phyloP scores from a whole-genome alignment of 2,329 filamentous ascomycete species.

The Alternaria sp. region DNA sequence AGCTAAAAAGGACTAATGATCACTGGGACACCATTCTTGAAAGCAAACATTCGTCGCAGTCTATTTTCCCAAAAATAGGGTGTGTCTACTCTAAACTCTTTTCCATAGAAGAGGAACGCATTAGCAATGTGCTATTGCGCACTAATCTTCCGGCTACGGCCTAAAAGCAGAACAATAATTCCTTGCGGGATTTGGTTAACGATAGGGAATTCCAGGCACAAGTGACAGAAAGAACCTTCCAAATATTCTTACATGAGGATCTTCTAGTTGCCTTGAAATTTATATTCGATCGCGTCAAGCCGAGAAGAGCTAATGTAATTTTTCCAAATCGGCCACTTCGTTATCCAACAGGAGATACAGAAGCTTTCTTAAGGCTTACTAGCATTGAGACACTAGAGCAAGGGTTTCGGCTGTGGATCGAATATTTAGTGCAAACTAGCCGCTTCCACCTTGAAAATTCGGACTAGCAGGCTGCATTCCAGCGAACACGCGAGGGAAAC shows the following conservation, averaged over 20 bases:
- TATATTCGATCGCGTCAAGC: slow-evolving; percentile 9
- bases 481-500: slow-evolving; percentile 4
- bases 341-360: slow-evolving; percentile 2
- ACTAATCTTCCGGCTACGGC: neutral
- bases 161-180: neutral
- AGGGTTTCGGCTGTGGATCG: slow-evolving; percentile 7
- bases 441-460: neutral
- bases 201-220: slow-evolving; percentile 9
- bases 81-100: neutral
- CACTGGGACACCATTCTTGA: neutral
- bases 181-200: neutral
- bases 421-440: slow-evolving; percentile 4
- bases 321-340: slow-evolving; percentile 13
- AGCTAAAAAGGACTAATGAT: neutral
- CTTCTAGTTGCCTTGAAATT: slow-evolving; percentile 13
- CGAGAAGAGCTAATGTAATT: slow-evolving; percentile 6
- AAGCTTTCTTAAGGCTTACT: slow-evolving; percentile 5
- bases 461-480: slow-evolving; percentile 4
- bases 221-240: slow-evolving; percentile 6
- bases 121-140: neutral
- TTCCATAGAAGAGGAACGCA: neutral
- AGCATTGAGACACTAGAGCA: slow-evolving; percentile 8
- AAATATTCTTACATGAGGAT: slow-evolving; percentile 11
- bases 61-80: neutral
- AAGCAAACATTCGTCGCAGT: neutral